A percentile compares a stretch with the other conserved stretches of the same genome.
These are phyloP conservation scores for Debaryomyces udenii DNA, from an alignment of 1,139 yeast species.

Conservation along the genomic window DNA sequence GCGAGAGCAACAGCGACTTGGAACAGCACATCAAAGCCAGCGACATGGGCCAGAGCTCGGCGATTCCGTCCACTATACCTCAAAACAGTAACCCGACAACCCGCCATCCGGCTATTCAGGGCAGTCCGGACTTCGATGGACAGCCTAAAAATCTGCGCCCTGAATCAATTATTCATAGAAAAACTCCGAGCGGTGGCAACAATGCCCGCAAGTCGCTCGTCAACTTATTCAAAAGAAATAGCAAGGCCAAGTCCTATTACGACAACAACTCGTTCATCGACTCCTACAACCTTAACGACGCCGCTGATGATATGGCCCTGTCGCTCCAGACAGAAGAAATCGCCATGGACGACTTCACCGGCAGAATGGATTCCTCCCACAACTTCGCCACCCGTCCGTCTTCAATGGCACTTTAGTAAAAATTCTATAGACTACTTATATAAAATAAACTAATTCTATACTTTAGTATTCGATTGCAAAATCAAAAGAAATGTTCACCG, in stretches of 20 bases:
- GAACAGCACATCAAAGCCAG: slow-evolving; percentile 13
- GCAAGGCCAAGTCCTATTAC: slow-evolving; percentile 27
- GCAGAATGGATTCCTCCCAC: slow-evolving; percentile 32
- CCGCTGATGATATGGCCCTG: slow-evolving; percentile 14
- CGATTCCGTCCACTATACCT: slow-evolving; percentile 1
- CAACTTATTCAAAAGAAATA: slow-evolving; percentile 31
- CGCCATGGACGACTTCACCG: slow-evolving; percentile 48
- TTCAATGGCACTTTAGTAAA: no score
- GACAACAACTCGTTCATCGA: slow-evolving; percentile 38
- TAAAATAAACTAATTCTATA: not conserved
- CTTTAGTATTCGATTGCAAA: not conserved
- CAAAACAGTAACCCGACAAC: slow-evolving; percentile 4
- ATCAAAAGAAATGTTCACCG: not conserved
- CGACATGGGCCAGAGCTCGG: slow-evolving; percentile 16
- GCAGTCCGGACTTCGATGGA: slow-evolving; percentile 10
- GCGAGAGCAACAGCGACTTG: slow-evolving; percentile 17
- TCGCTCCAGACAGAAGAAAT: slow-evolving; percentile 50
- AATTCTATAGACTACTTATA: not conserved
- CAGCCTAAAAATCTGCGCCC: slow-evolving; percentile 11
- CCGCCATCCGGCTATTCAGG: slow-evolving; percentile 17
- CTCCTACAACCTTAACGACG: slow-evolving; percentile 25
- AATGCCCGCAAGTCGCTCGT: slow-evolving; percentile 27
- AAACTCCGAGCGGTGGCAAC: slow-evolving; percentile 6
- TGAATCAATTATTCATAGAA: slow-evolving; percentile 15
- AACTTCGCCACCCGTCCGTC: slow-evolving; percentile 12